phyloP scores from a whole-genome alignment of 179 eudicot species.

The Amaranthus tricolor region DNA sequence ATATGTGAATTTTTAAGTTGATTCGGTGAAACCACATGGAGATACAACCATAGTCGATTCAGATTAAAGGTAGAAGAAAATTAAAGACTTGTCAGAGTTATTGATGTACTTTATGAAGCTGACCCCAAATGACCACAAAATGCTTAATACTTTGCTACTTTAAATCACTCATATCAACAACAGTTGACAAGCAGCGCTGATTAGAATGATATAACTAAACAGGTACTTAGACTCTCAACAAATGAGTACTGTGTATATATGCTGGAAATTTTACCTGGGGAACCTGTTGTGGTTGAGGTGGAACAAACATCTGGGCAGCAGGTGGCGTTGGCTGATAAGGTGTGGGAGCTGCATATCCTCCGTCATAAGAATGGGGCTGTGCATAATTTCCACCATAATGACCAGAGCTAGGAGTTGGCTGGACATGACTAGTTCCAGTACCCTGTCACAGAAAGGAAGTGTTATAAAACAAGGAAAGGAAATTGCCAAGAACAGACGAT shows the following conservation, averaged over 20 bases:
- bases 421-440: slow-evolving; percentile 43
- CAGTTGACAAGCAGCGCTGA: not conserved
- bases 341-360: slow-evolving; percentile 42
- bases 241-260: too few species aligned
- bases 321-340: slow-evolving; percentile 53
- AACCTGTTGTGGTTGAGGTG: slow-evolving; percentile 55
- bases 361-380: slow-evolving; percentile 42
- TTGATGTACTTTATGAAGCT: too few species aligned
- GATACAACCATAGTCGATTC: too few species aligned
- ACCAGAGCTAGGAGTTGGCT: slow-evolving; percentile 40
- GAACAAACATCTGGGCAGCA: slow-evolving; percentile 47
- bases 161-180: not conserved
- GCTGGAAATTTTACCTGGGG: slow-evolving; percentile 40
- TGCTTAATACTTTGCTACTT: too few species aligned
- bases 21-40: too few species aligned
- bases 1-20: too few species aligned
- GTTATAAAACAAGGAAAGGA: not conserved
- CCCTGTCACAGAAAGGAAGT: slow-evolving; percentile 32
- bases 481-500: too few species aligned
- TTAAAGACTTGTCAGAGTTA: too few species aligned
- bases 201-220: not conserved
- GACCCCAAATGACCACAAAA: too few species aligned
- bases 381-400: slow-evolving; percentile 53
- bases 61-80: too few species aligned
- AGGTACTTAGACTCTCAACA: not conserved